Evolutionary conservation across 2,329 filamentous ascomycete genomes (phyloP), one percentile per base, ranked within the genome.

Genomic region (Microcyclospora pomicola): DNA sequence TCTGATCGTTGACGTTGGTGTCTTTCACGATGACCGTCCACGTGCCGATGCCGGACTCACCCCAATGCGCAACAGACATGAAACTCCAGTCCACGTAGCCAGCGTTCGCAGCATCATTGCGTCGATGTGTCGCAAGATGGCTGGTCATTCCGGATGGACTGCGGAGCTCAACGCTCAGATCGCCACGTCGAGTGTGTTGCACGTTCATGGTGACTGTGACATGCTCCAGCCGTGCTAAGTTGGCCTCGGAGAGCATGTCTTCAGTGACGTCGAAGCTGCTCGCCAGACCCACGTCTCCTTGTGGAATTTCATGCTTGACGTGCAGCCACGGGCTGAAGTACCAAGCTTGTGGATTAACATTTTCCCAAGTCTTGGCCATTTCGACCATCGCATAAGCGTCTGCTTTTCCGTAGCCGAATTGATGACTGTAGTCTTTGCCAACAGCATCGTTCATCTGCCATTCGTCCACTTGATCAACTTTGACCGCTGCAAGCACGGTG

Each of bases 161-260:
- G 54, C 83, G 75, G 33, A 98, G 67, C 54, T 98, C 91, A 29
- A 93, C 88, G 54, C 84, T 94, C 16, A 98, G 60, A 58, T 98
- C 91, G 40, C 91, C 91, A 47, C 91, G 80, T 42, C 82, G 80
- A 2, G 73, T 77, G 56, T 98, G 91, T 38, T 83, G 74, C 15
- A 95, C 72, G 53, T 98, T 98, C 87, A 98, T 98, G 2, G 88
- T 96, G 28, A 98, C 75, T 1, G 88, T 96, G 28, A 98, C 83
- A 62, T 98, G 91, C 65, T 98, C 91, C 16, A 98, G 56, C 12
- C 82, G 77, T 52, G 78, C 84, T 11, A 98, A 59, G 55, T 98
- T 98, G 48, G 84, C 84, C 15, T 76, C 62, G 53, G 80, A 75
- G 40, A 96, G 66, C 75, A 87, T 85, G 14, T 86, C 76, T 38